phyloP scores from a whole-genome alignment of 768 basidiomycete genomes.

The Tephrocybe sp. region DNA sequence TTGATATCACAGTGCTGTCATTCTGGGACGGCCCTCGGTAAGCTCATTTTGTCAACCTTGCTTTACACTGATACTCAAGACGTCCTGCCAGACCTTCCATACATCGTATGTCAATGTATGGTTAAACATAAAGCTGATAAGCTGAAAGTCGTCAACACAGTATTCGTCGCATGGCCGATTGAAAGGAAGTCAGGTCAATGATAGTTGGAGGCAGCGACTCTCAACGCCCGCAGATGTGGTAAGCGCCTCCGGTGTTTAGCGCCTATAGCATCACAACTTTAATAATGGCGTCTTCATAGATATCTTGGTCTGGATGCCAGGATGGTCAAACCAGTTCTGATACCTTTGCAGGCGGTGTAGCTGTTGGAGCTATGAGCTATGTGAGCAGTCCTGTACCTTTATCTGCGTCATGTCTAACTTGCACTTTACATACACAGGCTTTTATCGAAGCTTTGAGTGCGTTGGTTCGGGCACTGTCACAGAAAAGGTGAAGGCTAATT shows the following conservation, averaged over 20 bases:
- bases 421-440: constrained; percentile 44
- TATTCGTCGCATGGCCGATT: constrained; percentile 58
- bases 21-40: constrained; percentile 52
- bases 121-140: not conserved
- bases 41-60: constrained; percentile 5
- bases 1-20: constrained; percentile 41
- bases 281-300: constrained; percentile 30
- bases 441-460: constrained; percentile 53
- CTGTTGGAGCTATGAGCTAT: constrained; percentile 80
- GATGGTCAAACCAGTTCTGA: constrained; percentile 76
- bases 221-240: constrained; percentile 71
- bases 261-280: not conserved
- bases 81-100: constrained; percentile 39
- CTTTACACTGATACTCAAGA: constrained; percentile 1
- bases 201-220: constrained; percentile 34
- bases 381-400: constrained; percentile 34
- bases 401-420: not conserved
- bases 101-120: constrained; percentile 30
- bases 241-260: constrained; percentile 16
- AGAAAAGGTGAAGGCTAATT: not conserved
- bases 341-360: constrained; percentile 57
- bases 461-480: not conserved
- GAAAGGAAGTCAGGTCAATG: constrained; percentile 39
- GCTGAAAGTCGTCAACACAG: constrained; percentile 25
- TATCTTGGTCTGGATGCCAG: constrained; percentile 72